Percentiles rank a stretch among this genome's conserved stretches.
Evolutionary conservation across 2,329 filamentous ascomycete species (phyloP).

Genomic region (Epichloe aotearoae): DNA sequence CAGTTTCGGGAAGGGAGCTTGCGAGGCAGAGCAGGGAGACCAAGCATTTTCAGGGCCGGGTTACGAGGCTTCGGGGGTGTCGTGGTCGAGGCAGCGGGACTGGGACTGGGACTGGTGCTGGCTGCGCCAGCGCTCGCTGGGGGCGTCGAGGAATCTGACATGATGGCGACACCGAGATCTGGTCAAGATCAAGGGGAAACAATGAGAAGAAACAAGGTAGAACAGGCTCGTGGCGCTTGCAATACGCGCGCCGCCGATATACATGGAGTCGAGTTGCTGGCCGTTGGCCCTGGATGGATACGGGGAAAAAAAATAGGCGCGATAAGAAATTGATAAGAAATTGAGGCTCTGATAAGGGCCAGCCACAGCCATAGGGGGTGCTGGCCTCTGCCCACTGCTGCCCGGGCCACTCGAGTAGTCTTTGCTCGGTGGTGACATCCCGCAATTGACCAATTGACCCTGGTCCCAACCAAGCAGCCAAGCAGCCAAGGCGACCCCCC

Average conservation of each 20-base stretch:
- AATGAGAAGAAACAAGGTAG: background rate
- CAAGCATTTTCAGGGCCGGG: conserved; percentile 65
- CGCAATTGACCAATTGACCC: background rate
- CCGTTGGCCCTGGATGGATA: background rate
- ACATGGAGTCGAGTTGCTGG: background rate
- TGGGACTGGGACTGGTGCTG: background rate
- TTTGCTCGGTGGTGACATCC: too few species aligned
- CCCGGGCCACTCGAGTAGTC: too few species aligned
- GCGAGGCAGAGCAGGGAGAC: conserved; percentile 69
- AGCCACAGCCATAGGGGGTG: background rate
- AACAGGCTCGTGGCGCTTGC: conserved; percentile 1
- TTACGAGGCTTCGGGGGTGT: conserved; percentile 38
- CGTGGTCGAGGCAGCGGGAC: conserved; percentile 4
- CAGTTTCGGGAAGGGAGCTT: conserved; percentile 92
- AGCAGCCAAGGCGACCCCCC: background rate
- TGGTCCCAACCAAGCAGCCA: background rate
- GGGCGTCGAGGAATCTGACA: background rate
- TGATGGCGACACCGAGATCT: background rate
- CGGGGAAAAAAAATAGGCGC: conserved; percentile 11
- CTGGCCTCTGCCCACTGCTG: too few species aligned
- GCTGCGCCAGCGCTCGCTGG: conserved; percentile 4
- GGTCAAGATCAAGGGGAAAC: background rate
- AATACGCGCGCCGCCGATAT: background rate
- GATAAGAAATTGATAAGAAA: conserved; percentile 10
- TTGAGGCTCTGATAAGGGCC: background rate